Percentiles rank a stretch among this genome's conserved stretches.
Evolutionary conservation across 1,139 yeast species (phyloP).

Genomic region (Magnusiomyces suaveolens): DNA sequence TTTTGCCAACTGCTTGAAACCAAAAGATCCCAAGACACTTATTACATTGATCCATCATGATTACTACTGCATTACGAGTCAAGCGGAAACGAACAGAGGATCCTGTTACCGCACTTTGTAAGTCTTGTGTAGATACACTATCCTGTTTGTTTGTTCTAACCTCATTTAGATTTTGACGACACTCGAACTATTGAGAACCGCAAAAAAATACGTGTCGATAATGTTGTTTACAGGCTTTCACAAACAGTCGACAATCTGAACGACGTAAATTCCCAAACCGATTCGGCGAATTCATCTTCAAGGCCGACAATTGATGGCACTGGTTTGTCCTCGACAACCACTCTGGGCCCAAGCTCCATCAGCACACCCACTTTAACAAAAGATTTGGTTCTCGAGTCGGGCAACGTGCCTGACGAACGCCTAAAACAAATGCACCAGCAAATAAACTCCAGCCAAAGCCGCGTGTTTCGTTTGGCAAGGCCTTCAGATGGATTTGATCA

Average conservation of each 20-base stretch:
- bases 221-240: constrained; percentile 4
- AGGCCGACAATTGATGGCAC: background rate
- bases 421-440: background rate
- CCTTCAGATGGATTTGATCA: background rate
- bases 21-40: no score
- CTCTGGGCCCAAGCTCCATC: background rate
- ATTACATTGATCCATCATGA: no score
- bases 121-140: background rate
- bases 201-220: constrained; percentile 6
- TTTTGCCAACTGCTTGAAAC: no score
- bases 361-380: background rate
- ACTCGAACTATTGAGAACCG: background rate
- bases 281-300: background rate
- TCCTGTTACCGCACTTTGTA: constrained; percentile 69
- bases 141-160: background rate
- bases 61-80: constrained; percentile 38
- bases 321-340: no score
- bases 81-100: constrained; percentile 80
- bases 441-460: background rate
- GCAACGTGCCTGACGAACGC: no score
- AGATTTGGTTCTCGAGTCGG: background rate
- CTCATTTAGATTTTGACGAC: constrained; percentile 5
- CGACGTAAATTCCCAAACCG: background rate
- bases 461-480: background rate
- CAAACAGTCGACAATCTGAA: constrained; percentile 1